These are phyloP conservation scores for Vigna radiata DNA, from an alignment of 306 rosid genomes.

Conservation along the genomic window DNA sequence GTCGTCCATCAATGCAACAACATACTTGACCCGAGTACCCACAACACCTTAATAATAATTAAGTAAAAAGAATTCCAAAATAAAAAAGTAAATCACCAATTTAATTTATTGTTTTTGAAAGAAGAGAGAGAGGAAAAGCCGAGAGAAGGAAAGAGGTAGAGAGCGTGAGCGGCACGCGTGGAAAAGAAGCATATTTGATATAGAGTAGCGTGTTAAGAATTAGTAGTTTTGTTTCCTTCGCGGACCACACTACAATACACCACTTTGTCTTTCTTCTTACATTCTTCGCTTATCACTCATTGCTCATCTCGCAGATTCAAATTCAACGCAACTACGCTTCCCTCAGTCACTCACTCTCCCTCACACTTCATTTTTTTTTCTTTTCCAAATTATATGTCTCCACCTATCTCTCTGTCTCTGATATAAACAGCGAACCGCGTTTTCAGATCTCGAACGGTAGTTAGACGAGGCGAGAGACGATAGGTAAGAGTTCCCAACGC, in stretches of 20 bases:
- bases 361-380: not conserved
- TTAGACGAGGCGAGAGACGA: not conserved
- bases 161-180: conserved; percentile 60
- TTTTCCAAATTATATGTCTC: not conserved
- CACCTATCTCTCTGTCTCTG: conserved; percentile 17
- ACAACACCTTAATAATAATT: not conserved
- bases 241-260: conserved; percentile 30
- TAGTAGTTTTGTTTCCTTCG: not conserved
- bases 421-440: conserved; percentile 3
- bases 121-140: conserved; percentile 28
- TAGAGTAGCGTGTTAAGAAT: conserved; percentile 24
- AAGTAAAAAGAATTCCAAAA: no score
- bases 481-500: conserved; percentile 41
- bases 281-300: conserved; percentile 27
- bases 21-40: not conserved
- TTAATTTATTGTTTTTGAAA: not conserved
- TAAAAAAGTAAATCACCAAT: not conserved
- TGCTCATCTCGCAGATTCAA: conserved; percentile 27
- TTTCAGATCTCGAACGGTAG: conserved; percentile 53
- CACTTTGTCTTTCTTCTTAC: conserved; percentile 36
- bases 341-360: not conserved
- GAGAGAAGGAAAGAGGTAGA: conserved; percentile 38
- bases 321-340: not conserved
- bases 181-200: conserved; percentile 1
- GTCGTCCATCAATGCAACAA: conserved; percentile 25